phyloP scores from a whole-genome alignment of 2,329 filamentous ascomycete genomes.

The Graphilbum sp. region DNA sequence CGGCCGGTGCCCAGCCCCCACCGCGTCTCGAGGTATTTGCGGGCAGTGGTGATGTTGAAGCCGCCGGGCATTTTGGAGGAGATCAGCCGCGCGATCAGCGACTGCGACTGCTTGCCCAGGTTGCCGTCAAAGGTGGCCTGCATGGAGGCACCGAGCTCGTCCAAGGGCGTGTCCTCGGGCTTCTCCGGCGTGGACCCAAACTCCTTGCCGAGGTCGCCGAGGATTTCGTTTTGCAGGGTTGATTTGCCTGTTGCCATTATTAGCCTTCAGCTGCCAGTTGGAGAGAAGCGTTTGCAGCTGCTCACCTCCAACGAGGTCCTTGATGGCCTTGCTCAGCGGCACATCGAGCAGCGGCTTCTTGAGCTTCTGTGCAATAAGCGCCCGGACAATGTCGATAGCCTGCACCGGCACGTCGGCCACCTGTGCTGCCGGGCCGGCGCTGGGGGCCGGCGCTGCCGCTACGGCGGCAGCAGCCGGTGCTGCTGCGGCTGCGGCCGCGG shows the following conservation, averaged over 20 bases:
- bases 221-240: slow-evolving; percentile 94
- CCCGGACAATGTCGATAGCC: slow-evolving; percentile 76
- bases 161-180: slow-evolving; percentile 90
- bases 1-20: slow-evolving; percentile 79
- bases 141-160: slow-evolving; percentile 89
- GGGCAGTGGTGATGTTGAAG: slow-evolving; percentile 92
- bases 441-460: slow-evolving; percentile 44
- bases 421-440: slow-evolving; percentile 71
- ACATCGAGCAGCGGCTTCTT: slow-evolving; percentile 87
- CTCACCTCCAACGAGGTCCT: slow-evolving; percentile 92
- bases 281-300: slow-evolving; percentile 11
- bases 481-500: slow-evolving; percentile 37
- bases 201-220: slow-evolving; percentile 94
- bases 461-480: slow-evolving; percentile 39
- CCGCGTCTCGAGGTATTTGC: slow-evolving; percentile 87
- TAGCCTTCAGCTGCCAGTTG: background rate
- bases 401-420: slow-evolving; percentile 76
- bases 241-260: slow-evolving; percentile 62
- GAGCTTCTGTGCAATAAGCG: slow-evolving; percentile 88
- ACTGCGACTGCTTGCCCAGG: slow-evolving; percentile 89
- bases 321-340: slow-evolving; percentile 90
- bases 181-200: slow-evolving; percentile 97
- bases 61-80: slow-evolving; percentile 99
- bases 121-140: slow-evolving; percentile 98
- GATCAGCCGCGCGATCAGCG: slow-evolving; percentile 82